Base-by-base conservation (phyloP, 805 yeast species). In the Isabelozyma gotoi region DNA sequence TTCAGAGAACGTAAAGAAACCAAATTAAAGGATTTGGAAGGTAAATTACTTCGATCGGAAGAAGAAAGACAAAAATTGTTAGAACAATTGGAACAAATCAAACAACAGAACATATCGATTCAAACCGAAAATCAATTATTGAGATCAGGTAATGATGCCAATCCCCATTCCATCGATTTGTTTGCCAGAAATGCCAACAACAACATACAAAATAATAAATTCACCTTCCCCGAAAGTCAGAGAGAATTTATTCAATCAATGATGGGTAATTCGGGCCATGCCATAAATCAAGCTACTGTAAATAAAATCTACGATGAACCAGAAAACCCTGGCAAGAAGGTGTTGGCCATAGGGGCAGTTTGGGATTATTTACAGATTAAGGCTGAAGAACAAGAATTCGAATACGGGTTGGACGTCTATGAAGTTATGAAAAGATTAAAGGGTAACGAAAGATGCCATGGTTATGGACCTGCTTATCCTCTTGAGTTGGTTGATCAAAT, bases 1-100 rank as follows among this genome's bases (percentile, higher is more conserved):
- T 88, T 86, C 63, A 71, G 96, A 47, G 91, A 87, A 62, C 78
- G 95, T 39, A 86, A 85, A 60, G 94, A 86, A 60, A 78, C 80
- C 40, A 81, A 77, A 52, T 63, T 85, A 47, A 84, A 82, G 57
- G 90, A 84, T 52, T 69, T 88, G 35, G 84, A 85, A 50, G 64
- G 64, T 3, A 81, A 81, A 58, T 65, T 88, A 47, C 64, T 68
- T 14, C 70, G 74, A 45, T 77, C 85, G 34, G 92, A 84, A 57
- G 65, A 57, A 31, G 81, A 81, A 48, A 76, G 77, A 42, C 72
- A 68, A 38, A 60, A 59, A 33, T 59, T 84, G 20, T 45, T 63
- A 38, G 70, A 68, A 33, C 78, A 81, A 50, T 62, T 82, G 41
- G 81, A 78, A n/a, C 60, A 59, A 1, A 57, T 82, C 37, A 78